Evolutionary conservation across 2,329 filamentous ascomycete species (phyloP), one percentile per base, ranked within the genome.

Genomic region (Cytospora piceicola): DNA sequence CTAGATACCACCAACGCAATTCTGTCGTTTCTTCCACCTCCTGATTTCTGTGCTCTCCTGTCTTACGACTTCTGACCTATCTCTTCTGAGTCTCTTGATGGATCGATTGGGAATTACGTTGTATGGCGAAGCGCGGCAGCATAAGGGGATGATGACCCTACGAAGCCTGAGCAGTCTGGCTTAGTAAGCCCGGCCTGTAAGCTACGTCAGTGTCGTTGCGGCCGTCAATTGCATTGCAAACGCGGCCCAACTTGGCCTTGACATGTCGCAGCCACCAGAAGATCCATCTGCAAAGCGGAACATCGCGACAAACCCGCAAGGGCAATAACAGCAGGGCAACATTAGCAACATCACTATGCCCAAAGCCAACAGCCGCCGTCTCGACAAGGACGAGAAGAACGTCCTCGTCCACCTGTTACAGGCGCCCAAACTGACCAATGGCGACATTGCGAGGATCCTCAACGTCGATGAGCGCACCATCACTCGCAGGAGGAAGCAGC

Each of bases 391-490:
- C 55, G 59, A 68, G 42, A 68, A 68, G 52, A 63, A 66, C 39
- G 63, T 68, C 15, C 60, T 68, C 55, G 51, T 66, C 20, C 66
- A 68, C 46, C 56, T 68, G 17, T 46, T 68, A 20, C 63, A 66
- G 60, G 61, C 60, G 46, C 66, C 66, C 32, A 68, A 68, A 55
- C 42, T 68, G 46, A 66, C 55, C 56, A 68, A 68, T 52, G 58
- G 56, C 42, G 66, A 68, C 52, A 68, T 68, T 54, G 63, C 63
- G 51, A 66, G 60, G 36, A 68, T 68, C 20, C 39, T 68, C 34
- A 58, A 64, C 24, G 66, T 68, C 20, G 66, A 68, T 56, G 66
- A 68, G 53, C 59, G 66, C 29, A 68, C 66, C 32, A 64, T 68
- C 34, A 66, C 59, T 14, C 66, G 64, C 29, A 60, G 66, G 9